phyloP scores from a whole-genome alignment of 305 asterid genomes.

The Fraxinus platypoda region DNA sequence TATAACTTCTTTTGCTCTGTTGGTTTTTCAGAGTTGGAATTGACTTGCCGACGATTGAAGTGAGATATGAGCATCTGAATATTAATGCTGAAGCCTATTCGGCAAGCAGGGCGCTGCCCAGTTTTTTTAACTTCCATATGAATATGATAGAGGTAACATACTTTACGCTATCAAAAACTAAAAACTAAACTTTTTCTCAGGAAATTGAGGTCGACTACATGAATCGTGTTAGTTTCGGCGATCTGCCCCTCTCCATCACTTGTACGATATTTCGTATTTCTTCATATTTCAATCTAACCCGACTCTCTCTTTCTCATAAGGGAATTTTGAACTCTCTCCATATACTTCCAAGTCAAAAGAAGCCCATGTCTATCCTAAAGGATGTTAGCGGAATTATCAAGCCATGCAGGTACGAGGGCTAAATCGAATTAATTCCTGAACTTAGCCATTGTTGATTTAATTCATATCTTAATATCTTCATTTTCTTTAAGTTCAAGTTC shows the following conservation, averaged over 20 bases:
- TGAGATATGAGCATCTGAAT: constrained; percentile 60
- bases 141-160: constrained; percentile 53
- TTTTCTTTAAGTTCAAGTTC: neutral
- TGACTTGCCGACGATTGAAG: constrained; percentile 74
- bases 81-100: constrained; percentile 59
- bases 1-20: constrained; percentile 29
- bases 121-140: constrained; percentile 42
- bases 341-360: constrained; percentile 49
- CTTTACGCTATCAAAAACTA: neutral
- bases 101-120: constrained; percentile 63
- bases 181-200: neutral
- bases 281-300: neutral
- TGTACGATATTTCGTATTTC: neutral
- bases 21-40: constrained; percentile 60
- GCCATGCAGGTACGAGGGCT: constrained; percentile 44
- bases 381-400: constrained; percentile 71
- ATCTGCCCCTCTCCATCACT: neutral
- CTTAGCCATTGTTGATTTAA: neutral
- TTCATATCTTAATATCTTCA: neutral
- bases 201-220: neutral
- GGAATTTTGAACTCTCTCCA: constrained; percentile 43
- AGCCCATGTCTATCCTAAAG: constrained; percentile 52
- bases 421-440: neutral
- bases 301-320: constrained; percentile 23
- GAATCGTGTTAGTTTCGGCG: neutral